These are phyloP conservation scores for Exophiala aquamarina DNA, from an alignment of 2,329 filamentous ascomycete genomes.

Conservation along the genomic window DNA sequence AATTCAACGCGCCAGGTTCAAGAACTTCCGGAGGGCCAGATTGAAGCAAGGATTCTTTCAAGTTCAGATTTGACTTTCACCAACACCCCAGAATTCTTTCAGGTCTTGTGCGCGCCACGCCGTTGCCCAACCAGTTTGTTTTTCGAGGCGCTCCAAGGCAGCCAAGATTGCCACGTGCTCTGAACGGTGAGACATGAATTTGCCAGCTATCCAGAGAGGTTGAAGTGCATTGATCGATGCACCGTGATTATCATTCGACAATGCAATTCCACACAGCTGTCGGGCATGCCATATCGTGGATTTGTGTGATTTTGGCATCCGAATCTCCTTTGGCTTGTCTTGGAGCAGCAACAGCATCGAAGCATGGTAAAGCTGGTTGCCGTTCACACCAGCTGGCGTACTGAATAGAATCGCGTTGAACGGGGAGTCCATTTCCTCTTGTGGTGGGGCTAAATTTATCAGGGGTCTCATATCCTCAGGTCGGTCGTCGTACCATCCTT, in stretches of 20 bases:
- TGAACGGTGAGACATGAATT: background rate
- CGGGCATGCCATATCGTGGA: slow-evolving; percentile 1
- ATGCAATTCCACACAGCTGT: slow-evolving; percentile 2
- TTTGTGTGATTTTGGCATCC: background rate
- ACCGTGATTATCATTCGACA: background rate
- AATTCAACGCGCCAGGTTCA: no score
- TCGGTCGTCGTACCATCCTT: slow-evolving; percentile 2
- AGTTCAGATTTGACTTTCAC: no score
- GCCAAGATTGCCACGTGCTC: background rate
- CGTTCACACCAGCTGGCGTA: background rate
- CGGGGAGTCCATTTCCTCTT: background rate
- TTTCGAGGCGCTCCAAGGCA: background rate
- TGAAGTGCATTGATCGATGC: background rate
- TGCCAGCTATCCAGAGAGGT: slow-evolving; percentile 1
- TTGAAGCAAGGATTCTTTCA: no score
- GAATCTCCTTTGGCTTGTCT: background rate
- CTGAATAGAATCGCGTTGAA: background rate
- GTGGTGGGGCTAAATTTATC: background rate
- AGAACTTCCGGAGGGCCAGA: no score
- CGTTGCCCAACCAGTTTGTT: slow-evolving; percentile 1
- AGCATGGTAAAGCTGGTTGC: slow-evolving; percentile 5
- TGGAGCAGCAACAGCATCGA: background rate
- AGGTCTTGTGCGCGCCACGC: background rate
- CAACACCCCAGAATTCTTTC: slow-evolving; percentile 1
- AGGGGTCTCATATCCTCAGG: slow-evolving; percentile 3